phyloP scores from a whole-genome alignment of 2,329 filamentous ascomycete genomes.

The Diaporthe vaccinii region DNA sequence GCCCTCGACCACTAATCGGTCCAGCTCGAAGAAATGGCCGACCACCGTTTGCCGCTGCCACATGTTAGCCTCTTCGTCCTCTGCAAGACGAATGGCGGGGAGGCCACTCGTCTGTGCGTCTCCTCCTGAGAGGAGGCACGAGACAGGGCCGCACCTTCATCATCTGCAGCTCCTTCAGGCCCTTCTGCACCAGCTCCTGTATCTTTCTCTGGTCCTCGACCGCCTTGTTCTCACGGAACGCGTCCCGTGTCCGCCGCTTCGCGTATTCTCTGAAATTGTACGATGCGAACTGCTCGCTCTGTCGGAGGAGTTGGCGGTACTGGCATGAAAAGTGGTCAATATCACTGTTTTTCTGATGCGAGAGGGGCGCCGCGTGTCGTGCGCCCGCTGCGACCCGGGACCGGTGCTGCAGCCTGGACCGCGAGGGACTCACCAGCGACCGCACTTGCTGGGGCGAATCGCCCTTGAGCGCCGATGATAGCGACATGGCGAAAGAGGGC shows the following conservation, averaged over 20 bases:
- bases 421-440: conserved; percentile 63
- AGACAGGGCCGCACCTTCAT: conserved; percentile 79
- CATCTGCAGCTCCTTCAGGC: conserved; percentile 86
- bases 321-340: conserved; percentile 52
- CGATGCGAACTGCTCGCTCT: conserved; percentile 86
- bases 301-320: conserved; percentile 93
- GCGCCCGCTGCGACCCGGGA: background rate
- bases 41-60: conserved; percentile 91
- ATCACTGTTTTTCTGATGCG: conserved; percentile 19
- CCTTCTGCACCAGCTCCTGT: conserved; percentile 91
- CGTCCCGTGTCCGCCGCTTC: conserved; percentile 88
- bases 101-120: conserved; percentile 4
- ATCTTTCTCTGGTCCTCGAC: conserved; percentile 81
- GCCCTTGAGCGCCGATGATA: conserved; percentile 58
- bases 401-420: conserved; percentile 39
- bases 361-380: background rate
- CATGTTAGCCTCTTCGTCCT: conserved; percentile 31
- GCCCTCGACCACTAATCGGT: conserved; percentile 92
- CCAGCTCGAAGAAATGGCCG: conserved; percentile 94
- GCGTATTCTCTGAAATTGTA: conserved; percentile 99
- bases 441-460: conserved; percentile 70
- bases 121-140: background rate
- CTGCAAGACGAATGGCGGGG: background rate
- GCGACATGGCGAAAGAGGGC: conserved; percentile 41
- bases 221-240: conserved; percentile 84